Conservation (phyloP, 2,329 filamentous ascomycete species). For the Alternaria sp. region DNA sequence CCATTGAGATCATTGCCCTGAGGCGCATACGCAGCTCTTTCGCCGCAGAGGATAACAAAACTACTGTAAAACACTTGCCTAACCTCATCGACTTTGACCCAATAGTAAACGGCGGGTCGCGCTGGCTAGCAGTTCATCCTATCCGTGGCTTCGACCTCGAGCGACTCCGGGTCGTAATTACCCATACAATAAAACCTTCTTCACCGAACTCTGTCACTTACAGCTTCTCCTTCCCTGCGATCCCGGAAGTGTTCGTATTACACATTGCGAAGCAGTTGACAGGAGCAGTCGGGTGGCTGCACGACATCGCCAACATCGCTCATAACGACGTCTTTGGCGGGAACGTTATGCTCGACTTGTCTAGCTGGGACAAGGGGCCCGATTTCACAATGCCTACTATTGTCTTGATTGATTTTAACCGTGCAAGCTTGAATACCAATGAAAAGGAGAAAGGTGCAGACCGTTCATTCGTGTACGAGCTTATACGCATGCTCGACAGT, state of each 20-base stretch:
- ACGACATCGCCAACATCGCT: neutral
- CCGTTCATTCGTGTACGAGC: neutral
- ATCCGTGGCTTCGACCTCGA: neutral
- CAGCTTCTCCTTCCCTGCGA: neutral
- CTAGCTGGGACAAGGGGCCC: neutral
- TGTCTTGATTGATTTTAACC: constrained; percentile 6
- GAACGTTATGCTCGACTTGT: constrained; percentile 6
- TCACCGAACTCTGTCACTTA: accelerated
- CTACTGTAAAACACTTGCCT: neutral
- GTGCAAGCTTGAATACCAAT: neutral
- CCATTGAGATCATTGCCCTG: neutral
- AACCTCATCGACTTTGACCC: neutral
- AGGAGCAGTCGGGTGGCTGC: neutral
- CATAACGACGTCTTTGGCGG: constrained; percentile 2
- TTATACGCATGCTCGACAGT: neutral
- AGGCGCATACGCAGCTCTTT: neutral
- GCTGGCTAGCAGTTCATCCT: neutral
- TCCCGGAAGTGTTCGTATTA: neutral
- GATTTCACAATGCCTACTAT: neutral
- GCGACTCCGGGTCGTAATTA: neutral
- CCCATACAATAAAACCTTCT: neutral
- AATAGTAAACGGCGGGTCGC: neutral
- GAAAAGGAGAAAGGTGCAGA: neutral
- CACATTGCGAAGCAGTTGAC: constrained; percentile 1
- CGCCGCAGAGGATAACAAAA: neutral